phyloP scores from a whole-genome alignment of 495 filamentous ascomycete species.

The Penicillium soppii region DNA sequence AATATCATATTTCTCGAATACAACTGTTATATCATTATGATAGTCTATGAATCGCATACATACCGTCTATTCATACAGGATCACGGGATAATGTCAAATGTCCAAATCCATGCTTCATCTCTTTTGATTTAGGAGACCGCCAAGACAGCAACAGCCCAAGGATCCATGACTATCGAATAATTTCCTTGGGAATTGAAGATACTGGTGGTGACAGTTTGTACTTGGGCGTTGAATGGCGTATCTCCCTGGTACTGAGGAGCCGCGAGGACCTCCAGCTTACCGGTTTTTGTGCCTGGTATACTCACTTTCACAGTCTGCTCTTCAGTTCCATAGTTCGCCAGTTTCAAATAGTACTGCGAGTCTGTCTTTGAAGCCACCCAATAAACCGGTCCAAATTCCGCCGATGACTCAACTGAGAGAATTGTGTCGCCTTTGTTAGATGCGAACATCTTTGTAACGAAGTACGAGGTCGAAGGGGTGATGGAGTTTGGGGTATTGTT shows the following conservation, averaged over 20 bases:
- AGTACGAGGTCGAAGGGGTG: slow-evolving; percentile 37
- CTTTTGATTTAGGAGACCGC: slow-evolving; percentile 13
- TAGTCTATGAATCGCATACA: not conserved
- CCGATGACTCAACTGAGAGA: slow-evolving; percentile 43
- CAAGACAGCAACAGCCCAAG: slow-evolving; percentile 34
- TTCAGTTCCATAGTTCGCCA: slow-evolving; percentile 29
- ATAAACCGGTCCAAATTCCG: slow-evolving; percentile 54
- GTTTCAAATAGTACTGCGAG: slow-evolving; percentile 33
- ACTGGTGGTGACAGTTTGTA: slow-evolving; percentile 12
- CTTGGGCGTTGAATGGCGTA: slow-evolving; percentile 19
- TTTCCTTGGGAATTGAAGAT: slow-evolving; percentile 12
- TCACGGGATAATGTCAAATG: not conserved
- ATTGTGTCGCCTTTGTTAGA: slow-evolving; percentile 54
- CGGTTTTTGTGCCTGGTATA: slow-evolving; percentile 24
- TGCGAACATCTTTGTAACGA: slow-evolving; percentile 48
- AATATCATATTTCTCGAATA: no score
- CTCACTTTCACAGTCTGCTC: slow-evolving; percentile 24
- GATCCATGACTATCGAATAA: slow-evolving; percentile 25
- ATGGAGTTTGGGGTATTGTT: slow-evolving; percentile 47
- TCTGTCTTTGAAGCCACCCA: slow-evolving; percentile 53
- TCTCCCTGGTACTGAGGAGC: slow-evolving; percentile 23
- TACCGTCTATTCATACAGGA: no score
- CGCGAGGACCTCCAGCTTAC: slow-evolving; percentile 27
- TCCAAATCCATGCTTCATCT: no score
- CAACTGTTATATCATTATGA: no score